These are phyloP conservation scores for Aechmea fasciata DNA, from an alignment of 176 grass and related monocot species.

Conservation along the genomic window DNA sequence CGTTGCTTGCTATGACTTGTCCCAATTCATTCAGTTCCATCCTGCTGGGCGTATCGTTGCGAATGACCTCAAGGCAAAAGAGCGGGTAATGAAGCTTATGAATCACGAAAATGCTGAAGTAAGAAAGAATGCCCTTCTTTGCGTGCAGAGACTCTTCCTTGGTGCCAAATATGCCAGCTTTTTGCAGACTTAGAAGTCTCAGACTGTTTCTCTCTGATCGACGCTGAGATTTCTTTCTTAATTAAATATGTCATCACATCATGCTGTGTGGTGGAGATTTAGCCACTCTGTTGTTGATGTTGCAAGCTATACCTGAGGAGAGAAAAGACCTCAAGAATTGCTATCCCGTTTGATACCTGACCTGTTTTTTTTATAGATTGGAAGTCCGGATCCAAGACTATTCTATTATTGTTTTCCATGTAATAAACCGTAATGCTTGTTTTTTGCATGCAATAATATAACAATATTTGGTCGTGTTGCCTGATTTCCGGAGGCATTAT, in stretches of 20 bases:
- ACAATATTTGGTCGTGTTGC: background rate
- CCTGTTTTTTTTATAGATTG: conserved; percentile 21
- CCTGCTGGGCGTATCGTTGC: conserved; percentile 63
- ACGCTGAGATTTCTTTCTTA: conserved; percentile 17
- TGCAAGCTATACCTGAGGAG: conserved; percentile 21
- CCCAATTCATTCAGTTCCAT: conserved; percentile 94
- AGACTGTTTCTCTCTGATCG: conserved; percentile 25
- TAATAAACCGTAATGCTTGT: conserved; percentile 41
- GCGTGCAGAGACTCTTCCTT: conserved; percentile 94
- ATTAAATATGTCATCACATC: conserved; percentile 3
- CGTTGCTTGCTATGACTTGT: conserved; percentile 86
- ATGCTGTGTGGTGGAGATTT: background rate
- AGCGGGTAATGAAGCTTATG: conserved; percentile 95
- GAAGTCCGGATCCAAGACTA: conserved; percentile 24
- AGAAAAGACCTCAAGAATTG: conserved; percentile 18
- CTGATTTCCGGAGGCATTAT: background rate
- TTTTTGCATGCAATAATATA: background rate
- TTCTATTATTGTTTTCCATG: conserved; percentile 35
- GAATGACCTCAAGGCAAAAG: conserved; percentile 80
- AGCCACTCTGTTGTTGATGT: too few species aligned
- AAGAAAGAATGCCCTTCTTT: conserved; percentile 73
- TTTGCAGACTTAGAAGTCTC: conserved; percentile 46
- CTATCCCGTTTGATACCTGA: conserved; percentile 12
- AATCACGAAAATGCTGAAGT: conserved; percentile 76
- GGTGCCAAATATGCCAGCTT: conserved; percentile 86